Evolutionary conservation across 2,329 filamentous ascomycete genomes (phyloP), one percentile per base, ranked within the genome.

Genomic region (Neofusicoccum sp.): DNA sequence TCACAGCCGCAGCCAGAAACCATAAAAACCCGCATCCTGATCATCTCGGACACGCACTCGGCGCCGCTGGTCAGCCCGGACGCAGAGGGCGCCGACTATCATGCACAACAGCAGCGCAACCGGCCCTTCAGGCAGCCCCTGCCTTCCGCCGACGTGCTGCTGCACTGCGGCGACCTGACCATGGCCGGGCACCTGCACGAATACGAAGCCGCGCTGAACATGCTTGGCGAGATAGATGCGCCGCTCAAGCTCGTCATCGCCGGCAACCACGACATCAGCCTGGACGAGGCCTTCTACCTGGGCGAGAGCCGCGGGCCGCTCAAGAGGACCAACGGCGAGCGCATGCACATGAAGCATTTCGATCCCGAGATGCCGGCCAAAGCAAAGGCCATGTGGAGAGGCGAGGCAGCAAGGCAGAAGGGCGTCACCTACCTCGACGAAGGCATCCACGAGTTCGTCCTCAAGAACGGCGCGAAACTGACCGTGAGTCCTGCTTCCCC

Each of bases 201-300:
- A 66, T 83, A 84, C 65, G 66, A 77, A 31, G 62, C 66, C 9
- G 78, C 79, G 2, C 66, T 85, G 12, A 66, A 75, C 4, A 76
- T 83, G 71, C 74, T 87, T 6, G 70, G 72, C 11, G 65, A 66
- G 1, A 78, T 83, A 36, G 72, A 82, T 12, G 84, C 84, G 1
- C 78, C 80, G 7, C 69, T 87, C 4, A 88, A 87, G 66, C 74
- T 88, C 26, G 80, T 87, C 20, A 86, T 88, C 62, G 80, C 85
- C 0, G 85, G 85, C 0, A 87, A 87, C 66, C 85, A 88, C 70
- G 85, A 87, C 66, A 74, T 85, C 44, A 81, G 79, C 3, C 76
- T 87, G 1, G 84, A 88, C 63, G 73, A 76, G 40, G 69, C 71
- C 0, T 83, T 80, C 67, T 84, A 81, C 65, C 45, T 51, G n/a